These are phyloP conservation scores for Paraglomus brasilianum DNA, from an alignment of 192 early-diverging fungal genomes.

Conservation along the genomic window DNA sequence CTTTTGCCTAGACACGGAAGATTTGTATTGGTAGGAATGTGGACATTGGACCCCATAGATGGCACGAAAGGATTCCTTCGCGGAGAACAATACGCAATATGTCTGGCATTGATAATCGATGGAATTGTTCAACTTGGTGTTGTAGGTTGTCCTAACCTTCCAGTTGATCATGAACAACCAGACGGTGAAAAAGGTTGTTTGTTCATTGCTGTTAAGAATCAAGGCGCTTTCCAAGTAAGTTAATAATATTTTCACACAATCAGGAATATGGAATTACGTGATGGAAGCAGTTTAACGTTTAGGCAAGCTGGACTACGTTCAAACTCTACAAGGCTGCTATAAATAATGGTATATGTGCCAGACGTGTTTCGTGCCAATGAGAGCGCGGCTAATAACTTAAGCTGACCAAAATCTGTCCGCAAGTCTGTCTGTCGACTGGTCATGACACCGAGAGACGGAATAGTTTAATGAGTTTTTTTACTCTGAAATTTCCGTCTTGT, in stretches of 20 bases:
- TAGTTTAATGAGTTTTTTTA: neutral
- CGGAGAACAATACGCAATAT: conserved; percentile 97
- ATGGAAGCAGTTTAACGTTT: neutral
- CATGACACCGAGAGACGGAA: neutral
- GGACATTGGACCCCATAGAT: conserved; percentile 89
- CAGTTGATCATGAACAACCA: conserved; percentile 55
- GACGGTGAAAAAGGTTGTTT: conserved; percentile 75
- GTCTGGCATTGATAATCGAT: conserved; percentile 87
- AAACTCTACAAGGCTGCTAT: too few species aligned
- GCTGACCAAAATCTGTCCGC: too few species aligned
- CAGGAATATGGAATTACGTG: neutral
- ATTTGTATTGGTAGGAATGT: conserved; percentile 72
- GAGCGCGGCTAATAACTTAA: too few species aligned
- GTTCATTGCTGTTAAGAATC: conserved; percentile 81
- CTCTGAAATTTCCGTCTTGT: neutral
- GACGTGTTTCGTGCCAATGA: too few species aligned
- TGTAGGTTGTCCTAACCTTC: conserved; percentile 82
- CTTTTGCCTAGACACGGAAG: conserved; percentile 49
- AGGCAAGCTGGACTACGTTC: too few species aligned
- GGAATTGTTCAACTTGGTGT: conserved; percentile 89
- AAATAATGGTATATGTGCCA: too few species aligned
- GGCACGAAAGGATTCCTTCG: conserved; percentile 99
- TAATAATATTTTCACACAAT: neutral
- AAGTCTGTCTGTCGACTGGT: too few species aligned
- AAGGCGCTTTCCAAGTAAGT: conserved; percentile 87